Conservation (phyloP, 2,329 filamentous ascomycete genomes). For the Exophiala xenobiotica region DNA sequence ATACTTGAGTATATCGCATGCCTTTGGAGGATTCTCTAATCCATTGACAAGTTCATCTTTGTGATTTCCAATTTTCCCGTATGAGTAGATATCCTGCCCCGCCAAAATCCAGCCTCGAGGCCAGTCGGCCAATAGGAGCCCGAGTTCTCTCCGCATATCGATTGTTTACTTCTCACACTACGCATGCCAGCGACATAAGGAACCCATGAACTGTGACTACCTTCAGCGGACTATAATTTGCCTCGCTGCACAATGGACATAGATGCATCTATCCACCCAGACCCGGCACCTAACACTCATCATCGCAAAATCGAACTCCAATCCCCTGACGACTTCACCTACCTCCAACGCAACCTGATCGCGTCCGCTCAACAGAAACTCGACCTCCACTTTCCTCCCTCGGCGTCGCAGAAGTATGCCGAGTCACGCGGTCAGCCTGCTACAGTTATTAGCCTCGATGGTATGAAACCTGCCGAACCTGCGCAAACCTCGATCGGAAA, state of each 20-base stretch:
- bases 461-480: conserved; percentile 16
- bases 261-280: conserved; percentile 97
- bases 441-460: conserved; percentile 45
- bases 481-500: not conserved
- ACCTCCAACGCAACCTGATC: conserved; percentile 48
- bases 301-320: conserved; percentile 54
- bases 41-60: no score
- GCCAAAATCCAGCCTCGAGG: no score
- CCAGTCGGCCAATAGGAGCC: no score
- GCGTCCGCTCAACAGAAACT: conserved; percentile 48
- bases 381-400: conserved; percentile 49
- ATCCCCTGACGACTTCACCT: conserved; percentile 49
- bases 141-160: no score
- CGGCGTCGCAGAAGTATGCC: conserved; percentile 39
- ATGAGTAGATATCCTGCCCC: no score
- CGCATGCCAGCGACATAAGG: no score
- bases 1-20: no score
- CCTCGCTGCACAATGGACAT: conserved; percentile 56
- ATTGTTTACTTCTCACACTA: no score
- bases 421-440: conserved; percentile 20
- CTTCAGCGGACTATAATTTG: no score
- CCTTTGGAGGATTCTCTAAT: no score
- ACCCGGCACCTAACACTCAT: conserved; percentile 61
- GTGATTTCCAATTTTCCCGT: no score
- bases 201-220: no score